Evolutionary conservation across 2,329 filamentous ascomycete species (phyloP), one percentile per base, ranked within the genome.

Genomic region (Calonectria honghensis): DNA sequence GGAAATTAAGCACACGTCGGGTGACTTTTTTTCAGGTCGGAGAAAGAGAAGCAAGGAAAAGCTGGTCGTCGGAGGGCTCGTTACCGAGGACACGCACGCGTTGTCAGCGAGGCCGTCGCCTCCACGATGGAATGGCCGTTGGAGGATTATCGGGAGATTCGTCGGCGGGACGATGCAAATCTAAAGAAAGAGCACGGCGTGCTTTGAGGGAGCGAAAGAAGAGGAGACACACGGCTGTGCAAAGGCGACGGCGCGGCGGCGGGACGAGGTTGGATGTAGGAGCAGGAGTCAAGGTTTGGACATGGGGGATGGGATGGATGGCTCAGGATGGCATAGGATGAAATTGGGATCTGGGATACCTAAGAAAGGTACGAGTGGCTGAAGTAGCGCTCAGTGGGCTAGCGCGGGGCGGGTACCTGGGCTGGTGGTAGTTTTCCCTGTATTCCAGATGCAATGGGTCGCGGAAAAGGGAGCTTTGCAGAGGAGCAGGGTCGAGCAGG

Each of bases 221-320:
- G 35, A 39, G n/a, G 57, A 63, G n/a, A 11, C 57, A 63, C 54
- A 63, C 57, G 37, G 72, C 52, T n/a, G 57, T 52, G 32, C 41
- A 61, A 51, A 73, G 50, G 54, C 57, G 66, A 59, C 59, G 61
- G 54, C 57, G 67, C 64, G 61, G 54, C 59, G 52, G 54, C 57
- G 66, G 54, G 52, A 72, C 66, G 37, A 68, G 69, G 59, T 69
- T 68, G 68, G 51, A 71, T 54, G 61, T 37, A 63, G 29, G 52
- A 57, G 73, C 51, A 72, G 70, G 63, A 72, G 66, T 69, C 70
- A 73, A 75, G 73, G 73, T 73, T 75, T 73, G 70, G 61, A 73
- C 72, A 73, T 73, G 72, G 72, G 68, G 68, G 59, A 68, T 69
- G 71, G 41, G 59, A 67, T 69, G 66, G 64, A 67, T 70, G 68